A percentile compares a stretch with the other conserved stretches of the same genome.
Evolutionary conservation across 805 yeast species (phyloP).

Genomic region (Saccharomycopsis fodiens): DNA sequence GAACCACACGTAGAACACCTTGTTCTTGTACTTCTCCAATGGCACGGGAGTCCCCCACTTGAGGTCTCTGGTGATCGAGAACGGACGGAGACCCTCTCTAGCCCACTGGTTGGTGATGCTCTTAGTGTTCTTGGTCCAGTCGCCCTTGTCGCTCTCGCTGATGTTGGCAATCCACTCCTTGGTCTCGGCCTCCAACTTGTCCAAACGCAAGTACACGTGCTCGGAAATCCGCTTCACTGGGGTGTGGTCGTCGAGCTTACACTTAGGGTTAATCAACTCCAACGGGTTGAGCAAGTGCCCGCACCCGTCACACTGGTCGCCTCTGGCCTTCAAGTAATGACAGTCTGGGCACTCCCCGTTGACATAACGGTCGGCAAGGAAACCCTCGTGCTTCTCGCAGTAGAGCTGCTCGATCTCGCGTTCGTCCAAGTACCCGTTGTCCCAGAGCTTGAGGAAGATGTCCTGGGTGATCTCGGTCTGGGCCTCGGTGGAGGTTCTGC

Average conservation of each 20-base stretch:
- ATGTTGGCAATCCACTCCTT: conserved; percentile 65
- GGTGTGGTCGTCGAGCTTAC: conserved; percentile 80
- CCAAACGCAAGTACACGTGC: conserved; percentile 77
- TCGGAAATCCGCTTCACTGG: conserved; percentile 79
- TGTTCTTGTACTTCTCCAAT: conserved; percentile 71
- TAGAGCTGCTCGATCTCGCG: conserved; percentile 82
- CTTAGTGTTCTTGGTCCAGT: conserved; percentile 88
- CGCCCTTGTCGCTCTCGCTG: conserved; percentile 57
- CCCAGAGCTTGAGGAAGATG: conserved; percentile 66
- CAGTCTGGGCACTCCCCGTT: conserved; percentile 98
- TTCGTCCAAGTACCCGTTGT: conserved; percentile 80
- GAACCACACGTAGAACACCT: conserved; percentile 97
- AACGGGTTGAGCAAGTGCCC: conserved; percentile 85
- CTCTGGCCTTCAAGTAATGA: conserved; percentile 93
- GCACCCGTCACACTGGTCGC: conserved; percentile 98
- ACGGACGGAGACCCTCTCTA: conserved; percentile 84
- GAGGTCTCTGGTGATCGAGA: conserved; percentile 95
- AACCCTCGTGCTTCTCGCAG: conserved; percentile 86
- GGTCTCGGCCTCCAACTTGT: conserved; percentile 73
- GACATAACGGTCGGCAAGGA: conserved; percentile 91
- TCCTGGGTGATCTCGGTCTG: conserved; percentile 97
- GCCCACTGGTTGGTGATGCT: conserved; percentile 91
- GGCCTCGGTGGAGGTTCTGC: conserved; percentile 86
- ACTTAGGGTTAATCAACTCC: conserved; percentile 89
- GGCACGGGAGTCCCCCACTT: conserved; percentile 99